A percentile compares a stretch with the other conserved stretches of the same genome.
These are phyloP conservation scores for Trametes meyenii DNA, from an alignment of 768 basidiomycete species.

Conservation along the genomic window DNA sequence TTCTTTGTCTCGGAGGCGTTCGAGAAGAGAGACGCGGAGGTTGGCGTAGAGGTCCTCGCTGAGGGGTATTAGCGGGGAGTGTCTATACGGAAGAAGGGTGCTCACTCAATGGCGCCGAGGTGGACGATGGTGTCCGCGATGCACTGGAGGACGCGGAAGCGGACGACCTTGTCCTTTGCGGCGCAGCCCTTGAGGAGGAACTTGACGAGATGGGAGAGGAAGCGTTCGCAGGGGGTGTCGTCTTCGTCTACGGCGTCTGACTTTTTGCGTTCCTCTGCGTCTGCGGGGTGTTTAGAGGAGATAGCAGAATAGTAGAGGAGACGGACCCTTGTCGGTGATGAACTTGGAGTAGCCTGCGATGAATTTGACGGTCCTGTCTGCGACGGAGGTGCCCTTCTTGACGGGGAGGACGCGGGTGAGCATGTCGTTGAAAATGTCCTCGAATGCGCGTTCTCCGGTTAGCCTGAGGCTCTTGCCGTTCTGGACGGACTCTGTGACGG, in stretches of 20 bases:
- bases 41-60: conserved; percentile 77
- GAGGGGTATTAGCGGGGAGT: background rate
- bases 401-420: conserved; percentile 62
- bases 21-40: conserved; percentile 66
- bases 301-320: background rate
- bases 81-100: conserved; percentile 18
- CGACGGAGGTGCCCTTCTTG: conserved; percentile 80
- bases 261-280: conserved; percentile 39
- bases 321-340: conserved; percentile 74
- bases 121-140: conserved; percentile 79
- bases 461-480: conserved; percentile 56
- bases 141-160: conserved; percentile 79
- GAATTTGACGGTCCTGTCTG: conserved; percentile 82
- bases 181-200: conserved; percentile 75
- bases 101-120: conserved; percentile 86
- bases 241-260: conserved; percentile 48
- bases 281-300: conserved; percentile 29
- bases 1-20: conserved; percentile 82
- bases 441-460: conserved; percentile 78
- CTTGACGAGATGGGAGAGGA: conserved; percentile 49
- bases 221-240: conserved; percentile 51
- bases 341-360: conserved; percentile 76
- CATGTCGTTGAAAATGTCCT: conserved; percentile 61
- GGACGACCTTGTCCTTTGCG: conserved; percentile 86
- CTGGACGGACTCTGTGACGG: conserved; percentile 50